These are phyloP conservation scores for Amaranthus cruentus DNA, from an alignment of 148 eudicot genomes.

Conservation along the genomic window DNA sequence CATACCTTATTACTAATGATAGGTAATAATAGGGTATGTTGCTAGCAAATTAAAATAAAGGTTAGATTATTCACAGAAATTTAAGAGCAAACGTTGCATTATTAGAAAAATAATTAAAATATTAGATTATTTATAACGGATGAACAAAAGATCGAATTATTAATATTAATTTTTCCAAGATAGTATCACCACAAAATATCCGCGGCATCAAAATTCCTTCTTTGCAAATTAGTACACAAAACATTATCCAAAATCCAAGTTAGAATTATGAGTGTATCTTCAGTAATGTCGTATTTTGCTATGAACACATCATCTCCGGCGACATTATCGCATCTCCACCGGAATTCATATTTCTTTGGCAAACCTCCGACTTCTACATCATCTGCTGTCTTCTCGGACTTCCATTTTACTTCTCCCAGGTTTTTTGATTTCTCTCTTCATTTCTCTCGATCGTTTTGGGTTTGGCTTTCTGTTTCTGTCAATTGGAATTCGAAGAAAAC, in stretches of 20 bases:
- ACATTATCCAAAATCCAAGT: neutral
- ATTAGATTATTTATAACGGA: no score
- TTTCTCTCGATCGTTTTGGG: neutral
- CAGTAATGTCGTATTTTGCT: conserved; percentile 15
- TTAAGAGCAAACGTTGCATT: no score
- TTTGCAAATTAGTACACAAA: neutral
- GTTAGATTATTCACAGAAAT: no score
- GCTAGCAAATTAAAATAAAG: no score
- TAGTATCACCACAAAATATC: no score
- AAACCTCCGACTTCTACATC: conserved; percentile 27
- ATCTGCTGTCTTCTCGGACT: conserved; percentile 23
- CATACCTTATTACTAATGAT: no score
- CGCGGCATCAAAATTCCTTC: no score
- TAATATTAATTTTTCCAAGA: no score
- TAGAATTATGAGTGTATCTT: conserved; percentile 1
- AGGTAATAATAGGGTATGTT: no score
- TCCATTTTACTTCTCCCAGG: conserved; percentile 29
- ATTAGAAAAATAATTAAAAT: no score
- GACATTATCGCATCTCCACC: conserved; percentile 8
- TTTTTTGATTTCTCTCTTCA: conserved; percentile 12
- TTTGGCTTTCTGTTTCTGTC: neutral
- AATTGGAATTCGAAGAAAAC: neutral
- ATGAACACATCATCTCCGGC: conserved; percentile 1
- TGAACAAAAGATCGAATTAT: no score
- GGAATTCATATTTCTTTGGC: conserved; percentile 4